These are phyloP conservation scores for Phialophora chinensis DNA, from an alignment of 2,329 filamentous ascomycete genomes.

Conservation along the genomic window DNA sequence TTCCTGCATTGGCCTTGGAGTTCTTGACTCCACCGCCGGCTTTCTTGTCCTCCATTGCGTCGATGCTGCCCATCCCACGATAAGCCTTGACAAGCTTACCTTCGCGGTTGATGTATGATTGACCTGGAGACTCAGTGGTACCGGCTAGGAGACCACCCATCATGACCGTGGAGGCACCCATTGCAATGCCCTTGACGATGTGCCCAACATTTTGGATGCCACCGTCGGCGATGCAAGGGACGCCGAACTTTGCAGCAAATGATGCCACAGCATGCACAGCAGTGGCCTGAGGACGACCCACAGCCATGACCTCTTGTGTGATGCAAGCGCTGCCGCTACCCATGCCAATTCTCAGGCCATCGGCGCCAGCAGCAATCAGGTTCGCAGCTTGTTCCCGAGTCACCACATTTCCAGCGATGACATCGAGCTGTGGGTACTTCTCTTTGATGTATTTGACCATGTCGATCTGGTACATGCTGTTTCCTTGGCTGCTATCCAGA, in stretches of 20 bases:
- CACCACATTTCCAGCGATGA: conserved; percentile 98
- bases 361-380: conserved; percentile 90
- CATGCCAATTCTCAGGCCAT: conserved; percentile 98
- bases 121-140: conserved; percentile 95
- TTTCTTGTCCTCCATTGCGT: conserved; percentile 99
- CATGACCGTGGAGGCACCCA: conserved; percentile 96
- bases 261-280: conserved; percentile 87
- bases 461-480: conserved; percentile 97
- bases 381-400: conserved; percentile 93
- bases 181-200: conserved; percentile 95
- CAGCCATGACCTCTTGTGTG: conserved; percentile 99
- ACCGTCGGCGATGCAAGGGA: conserved; percentile 96
- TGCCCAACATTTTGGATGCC: conserved; percentile 98
- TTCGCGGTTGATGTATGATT: conserved; percentile 94
- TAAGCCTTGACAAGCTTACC: conserved; percentile 99
- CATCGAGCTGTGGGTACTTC: conserved; percentile 82
- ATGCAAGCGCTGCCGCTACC: conserved; percentile 97
- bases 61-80: conserved; percentile 98
- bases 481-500: conserved; percentile 95
- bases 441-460: conserved; percentile 98
- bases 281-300: conserved; percentile 92
- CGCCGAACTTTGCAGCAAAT: conserved; percentile 91
- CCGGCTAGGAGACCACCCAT: conserved; percentile 98
- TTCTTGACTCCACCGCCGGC: conserved; percentile 74
- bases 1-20: conserved; percentile 80